Percentiles rank a stretch among this genome's conserved stretches.
Evolutionary conservation across 352 stramenopile species (phyloP).

Genomic region (Lagenidium giganteum): DNA sequence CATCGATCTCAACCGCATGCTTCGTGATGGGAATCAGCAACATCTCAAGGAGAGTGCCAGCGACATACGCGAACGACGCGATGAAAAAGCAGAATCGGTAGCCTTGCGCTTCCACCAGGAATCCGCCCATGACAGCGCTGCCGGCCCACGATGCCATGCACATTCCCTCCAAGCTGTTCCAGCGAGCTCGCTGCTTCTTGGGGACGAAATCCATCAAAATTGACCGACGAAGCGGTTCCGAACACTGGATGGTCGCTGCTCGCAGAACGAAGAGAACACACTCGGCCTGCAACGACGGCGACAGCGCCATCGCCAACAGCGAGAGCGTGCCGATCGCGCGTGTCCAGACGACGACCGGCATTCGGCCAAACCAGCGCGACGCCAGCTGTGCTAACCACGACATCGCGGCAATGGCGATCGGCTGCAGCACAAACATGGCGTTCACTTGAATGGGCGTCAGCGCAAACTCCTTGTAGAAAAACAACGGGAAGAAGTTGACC

Average conservation of each 20-base stretch:
- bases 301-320: slow-evolving; percentile 32
- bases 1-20: no score
- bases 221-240: slow-evolving; percentile 39
- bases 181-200: slow-evolving; percentile 37
- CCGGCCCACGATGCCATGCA: slow-evolving; percentile 39
- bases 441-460: slow-evolving; percentile 39
- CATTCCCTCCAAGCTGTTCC: slow-evolving; percentile 48
- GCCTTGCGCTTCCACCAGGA: slow-evolving; percentile 37
- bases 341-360: slow-evolving; percentile 37
- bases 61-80: slow-evolving; percentile 24
- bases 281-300: slow-evolving; percentile 15
- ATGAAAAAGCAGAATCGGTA: slow-evolving; percentile 47
- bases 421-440: slow-evolving; percentile 33
- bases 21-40: slow-evolving; percentile 43
- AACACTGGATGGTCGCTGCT: slow-evolving; percentile 41
- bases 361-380: slow-evolving; percentile 22
- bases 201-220: slow-evolving; percentile 64
- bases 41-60: slow-evolving; percentile 29
- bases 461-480: slow-evolving; percentile 38
- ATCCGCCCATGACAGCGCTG: slow-evolving; percentile 43
- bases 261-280: slow-evolving; percentile 36
- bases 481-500: slow-evolving; percentile 42
- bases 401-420: slow-evolving; percentile 28
- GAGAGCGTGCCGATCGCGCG: slow-evolving; percentile 21
- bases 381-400: slow-evolving; percentile 30